These are phyloP conservation scores for Aphanomyces euteiches DNA, from an alignment of 352 stramenopile genomes.

Conservation along the genomic window DNA sequence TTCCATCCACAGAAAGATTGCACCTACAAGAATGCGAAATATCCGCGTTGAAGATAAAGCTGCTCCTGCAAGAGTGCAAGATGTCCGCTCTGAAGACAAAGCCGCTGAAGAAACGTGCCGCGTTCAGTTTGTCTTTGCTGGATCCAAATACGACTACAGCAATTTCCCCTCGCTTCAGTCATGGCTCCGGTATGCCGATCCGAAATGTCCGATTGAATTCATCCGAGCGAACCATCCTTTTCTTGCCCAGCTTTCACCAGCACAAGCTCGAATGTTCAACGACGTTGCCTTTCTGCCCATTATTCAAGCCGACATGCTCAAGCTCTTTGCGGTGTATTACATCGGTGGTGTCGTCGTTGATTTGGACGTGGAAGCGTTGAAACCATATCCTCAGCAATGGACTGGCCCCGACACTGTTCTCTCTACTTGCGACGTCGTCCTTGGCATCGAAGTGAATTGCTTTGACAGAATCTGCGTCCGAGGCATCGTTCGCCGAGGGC, in stretches of 20 bases:
- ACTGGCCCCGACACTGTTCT: neutral
- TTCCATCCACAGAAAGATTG: too few relatives aligned
- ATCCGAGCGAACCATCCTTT: neutral
- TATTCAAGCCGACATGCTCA: neutral
- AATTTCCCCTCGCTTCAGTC: neutral
- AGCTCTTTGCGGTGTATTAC: neutral
- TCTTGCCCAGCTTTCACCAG: neutral
- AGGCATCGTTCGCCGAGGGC: neutral
- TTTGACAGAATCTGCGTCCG: neutral
- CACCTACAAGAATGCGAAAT: too few relatives aligned
- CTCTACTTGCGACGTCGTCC: neutral
- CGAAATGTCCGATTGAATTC: neutral
- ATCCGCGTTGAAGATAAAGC: too few relatives aligned
- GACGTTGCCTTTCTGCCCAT: neutral
- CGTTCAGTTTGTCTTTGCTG: constrained; percentile 3
- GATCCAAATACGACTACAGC: neutral
- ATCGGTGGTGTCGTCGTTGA: neutral
- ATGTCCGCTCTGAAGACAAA: too few relatives aligned
- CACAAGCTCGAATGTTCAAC: neutral
- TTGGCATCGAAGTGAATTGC: neutral
- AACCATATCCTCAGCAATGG: neutral
- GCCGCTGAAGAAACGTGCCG: neutral
- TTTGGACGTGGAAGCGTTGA: neutral
- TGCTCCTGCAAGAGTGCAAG: too few relatives aligned
- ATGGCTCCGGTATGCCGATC: neutral